Percentiles rank a stretch among this genome's conserved stretches.
Conservation (phyloP, 2,329 filamentous ascomycete species). For the Talaromyces atroroseus region DNA sequence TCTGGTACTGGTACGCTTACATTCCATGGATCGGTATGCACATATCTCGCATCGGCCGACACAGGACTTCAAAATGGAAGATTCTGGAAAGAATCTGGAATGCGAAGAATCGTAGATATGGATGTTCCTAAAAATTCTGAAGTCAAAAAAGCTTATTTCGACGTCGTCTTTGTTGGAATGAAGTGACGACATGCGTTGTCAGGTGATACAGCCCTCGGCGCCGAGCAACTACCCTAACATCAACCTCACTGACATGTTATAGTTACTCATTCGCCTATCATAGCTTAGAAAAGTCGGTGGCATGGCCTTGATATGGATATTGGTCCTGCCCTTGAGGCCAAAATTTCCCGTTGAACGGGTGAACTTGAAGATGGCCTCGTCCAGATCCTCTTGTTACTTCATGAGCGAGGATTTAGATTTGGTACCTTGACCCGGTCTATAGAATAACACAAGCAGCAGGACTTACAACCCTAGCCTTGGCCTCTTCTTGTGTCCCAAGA, state of each 20-base stretch:
- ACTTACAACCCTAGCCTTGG: neutral
- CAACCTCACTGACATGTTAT: too few relatives aligned
- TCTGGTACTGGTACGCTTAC: neutral
- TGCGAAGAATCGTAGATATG: neutral
- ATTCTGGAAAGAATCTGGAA: neutral
- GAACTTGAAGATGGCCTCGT: neutral
- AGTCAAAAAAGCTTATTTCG: neutral
- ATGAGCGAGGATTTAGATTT: neutral
- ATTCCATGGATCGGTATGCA: neutral
- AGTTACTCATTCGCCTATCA: neutral
- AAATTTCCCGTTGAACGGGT: too few relatives aligned
- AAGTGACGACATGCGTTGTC: neutral
- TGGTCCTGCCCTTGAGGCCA: too few relatives aligned
- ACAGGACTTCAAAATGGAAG: neutral
- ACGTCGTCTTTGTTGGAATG: neutral
- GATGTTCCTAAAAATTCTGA: neutral
- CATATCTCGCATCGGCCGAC: neutral
- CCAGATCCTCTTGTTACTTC: too few relatives aligned
- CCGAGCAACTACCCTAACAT: neutral
- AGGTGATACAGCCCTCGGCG: neutral
- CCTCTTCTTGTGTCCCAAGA: neutral
- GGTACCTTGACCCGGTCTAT: neutral
- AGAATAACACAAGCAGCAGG: neutral
- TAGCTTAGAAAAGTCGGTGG: too few relatives aligned
- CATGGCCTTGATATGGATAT: too few relatives aligned